Percentiles rank a stretch among this genome's conserved stretches.
Evolutionary conservation across 441 rosid genomes (phyloP).

Genomic region (Arabidopsis lyrata): DNA sequence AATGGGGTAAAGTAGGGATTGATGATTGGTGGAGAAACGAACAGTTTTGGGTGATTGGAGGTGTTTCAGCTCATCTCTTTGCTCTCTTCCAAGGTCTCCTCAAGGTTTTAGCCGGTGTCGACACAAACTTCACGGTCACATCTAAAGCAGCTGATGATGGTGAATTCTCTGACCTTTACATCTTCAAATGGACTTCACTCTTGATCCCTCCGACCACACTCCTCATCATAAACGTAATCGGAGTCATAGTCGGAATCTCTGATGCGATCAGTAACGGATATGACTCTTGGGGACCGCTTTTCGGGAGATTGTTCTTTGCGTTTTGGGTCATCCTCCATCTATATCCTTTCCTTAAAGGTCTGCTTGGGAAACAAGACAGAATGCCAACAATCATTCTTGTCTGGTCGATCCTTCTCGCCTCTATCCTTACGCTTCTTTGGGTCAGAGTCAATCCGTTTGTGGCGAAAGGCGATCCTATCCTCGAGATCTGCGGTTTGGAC

Average conservation of each 20-base stretch:
- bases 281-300: slow-evolving; percentile 78
- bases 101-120: slow-evolving; percentile 73
- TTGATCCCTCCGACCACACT: slow-evolving; percentile 72
- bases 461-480: slow-evolving; percentile 60
- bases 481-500: slow-evolving; percentile 66
- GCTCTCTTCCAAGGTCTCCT: slow-evolving; percentile 78
- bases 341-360: slow-evolving; percentile 76
- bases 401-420: slow-evolving; percentile 66
- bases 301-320: slow-evolving; percentile 74
- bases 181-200: slow-evolving; percentile 78
- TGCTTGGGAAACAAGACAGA: slow-evolving; percentile 67
- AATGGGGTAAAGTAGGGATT: slow-evolving; percentile 76
- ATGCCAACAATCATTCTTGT: slow-evolving; percentile 71
- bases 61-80: slow-evolving; percentile 72
- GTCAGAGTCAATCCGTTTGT: slow-evolving; percentile 70
- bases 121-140: slow-evolving; percentile 76
- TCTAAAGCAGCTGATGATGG: slow-evolving; percentile 77
- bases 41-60: slow-evolving; percentile 88
- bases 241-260: slow-evolving; percentile 66
- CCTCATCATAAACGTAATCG: slow-evolving; percentile 58
- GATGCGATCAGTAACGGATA: slow-evolving; percentile 77
- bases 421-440: slow-evolving; percentile 69
- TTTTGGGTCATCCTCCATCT: slow-evolving; percentile 76
- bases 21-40: slow-evolving; percentile 88
- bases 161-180: slow-evolving; percentile 72